Evolutionary conservation across 176 grass and related monocot species (phyloP).

Genomic region (Phyllostachys edulis): DNA sequence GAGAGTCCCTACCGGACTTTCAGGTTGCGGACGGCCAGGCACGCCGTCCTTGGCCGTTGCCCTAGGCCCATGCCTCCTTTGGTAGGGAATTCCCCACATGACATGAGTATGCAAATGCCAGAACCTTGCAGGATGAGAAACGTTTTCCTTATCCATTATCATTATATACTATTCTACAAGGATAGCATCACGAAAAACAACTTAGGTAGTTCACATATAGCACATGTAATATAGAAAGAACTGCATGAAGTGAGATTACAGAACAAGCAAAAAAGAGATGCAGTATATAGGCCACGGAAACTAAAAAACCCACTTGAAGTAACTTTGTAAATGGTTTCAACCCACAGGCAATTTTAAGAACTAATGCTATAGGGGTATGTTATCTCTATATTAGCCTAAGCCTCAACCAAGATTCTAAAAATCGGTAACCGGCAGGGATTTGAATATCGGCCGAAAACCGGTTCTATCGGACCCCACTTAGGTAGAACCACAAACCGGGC

Average conservation of each 20-base stretch:
- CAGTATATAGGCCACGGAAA: slow-evolving; percentile 1
- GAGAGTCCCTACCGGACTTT: no score
- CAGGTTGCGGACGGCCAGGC: no score
- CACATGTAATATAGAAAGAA: not conserved
- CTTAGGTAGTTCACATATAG: slow-evolving; percentile 23
- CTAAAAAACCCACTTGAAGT: slow-evolving; percentile 18
- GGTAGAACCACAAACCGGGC: no score
- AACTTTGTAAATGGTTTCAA: slow-evolving; percentile 15
- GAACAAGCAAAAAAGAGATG: slow-evolving; percentile 7
- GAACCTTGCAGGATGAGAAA: not conserved
- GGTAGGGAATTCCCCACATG: no score
- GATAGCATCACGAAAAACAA: slow-evolving; percentile 13
- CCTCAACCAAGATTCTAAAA: no score
- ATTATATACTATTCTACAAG: not conserved
- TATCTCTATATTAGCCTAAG: slow-evolving; percentile 5
- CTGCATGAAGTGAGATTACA: not conserved
- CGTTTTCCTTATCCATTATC: not conserved
- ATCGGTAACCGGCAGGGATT: no score
- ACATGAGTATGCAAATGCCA: not conserved
- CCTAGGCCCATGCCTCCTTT: no score
- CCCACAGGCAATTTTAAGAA: not conserved
- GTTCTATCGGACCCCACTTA: no score
- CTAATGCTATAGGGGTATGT: not conserved
- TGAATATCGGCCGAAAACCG: no score
- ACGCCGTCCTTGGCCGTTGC: no score